Base-by-base conservation (phyloP, 495 filamentous ascomycete species). In the Neurospora sp. region DNA sequence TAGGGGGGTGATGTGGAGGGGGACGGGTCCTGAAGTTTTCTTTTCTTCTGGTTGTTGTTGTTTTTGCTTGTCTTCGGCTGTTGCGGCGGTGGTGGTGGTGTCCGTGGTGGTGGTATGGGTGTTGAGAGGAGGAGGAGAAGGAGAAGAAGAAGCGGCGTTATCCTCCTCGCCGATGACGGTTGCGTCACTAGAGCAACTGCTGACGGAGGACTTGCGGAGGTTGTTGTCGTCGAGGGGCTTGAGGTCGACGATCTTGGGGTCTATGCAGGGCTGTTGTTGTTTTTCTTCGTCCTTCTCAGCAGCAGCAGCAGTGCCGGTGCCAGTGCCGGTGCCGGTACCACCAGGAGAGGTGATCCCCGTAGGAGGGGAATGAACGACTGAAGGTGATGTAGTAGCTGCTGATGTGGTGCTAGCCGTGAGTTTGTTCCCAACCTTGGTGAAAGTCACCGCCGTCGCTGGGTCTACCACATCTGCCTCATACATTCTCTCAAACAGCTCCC, bases 401-500 rank as follows among this genome's bases (percentile, higher is more conserved):
- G 27, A 3, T 6, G 53, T 66, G 27, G 53, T 66, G 27, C 53
- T 66, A 66, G 27, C 53, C 2, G 31, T 74, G 59, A n/a, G 14
- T 27, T n/a, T n/a, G 8, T 12, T 39, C 71, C 20, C 20, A 41
- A n/a, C 61, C 5, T 40, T 27, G 39, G 37, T 27, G 9, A 41
- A 16, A 38, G 18, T 39, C 35, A 20, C 59, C 70, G 40, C 40
- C 40, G 20, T 14, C n/a, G 73, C 71, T 40, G 37, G 44, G 72
- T 37, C 14, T 14, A 66, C 53, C 27, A 66, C 53, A 39, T 81
- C 79, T 12, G 81, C 82, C 69, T 89, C 86, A 73, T 94, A 95
- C 81, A 94, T 92, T 8, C 91, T 86, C 61, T 87, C 79, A 77
- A 94, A 96, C 0, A 95, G 81, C 78, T 93, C 88, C 35, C 81